Conservation (phyloP, 2,329 filamentous ascomycete genomes). For the Epichloe sylvatica region DNA sequence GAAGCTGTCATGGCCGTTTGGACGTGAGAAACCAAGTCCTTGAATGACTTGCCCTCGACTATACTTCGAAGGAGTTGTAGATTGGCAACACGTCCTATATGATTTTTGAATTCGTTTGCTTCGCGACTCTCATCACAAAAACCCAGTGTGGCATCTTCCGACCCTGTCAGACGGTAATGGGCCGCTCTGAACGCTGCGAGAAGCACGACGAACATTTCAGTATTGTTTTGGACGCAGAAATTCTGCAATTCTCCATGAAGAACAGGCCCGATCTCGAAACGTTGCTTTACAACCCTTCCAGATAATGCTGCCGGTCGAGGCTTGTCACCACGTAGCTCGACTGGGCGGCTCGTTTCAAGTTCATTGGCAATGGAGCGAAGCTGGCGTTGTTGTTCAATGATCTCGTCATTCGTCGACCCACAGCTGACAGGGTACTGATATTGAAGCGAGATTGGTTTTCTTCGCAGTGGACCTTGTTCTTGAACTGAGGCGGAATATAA, state of each 20-base stretch:
- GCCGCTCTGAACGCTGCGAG: conserved; percentile 13
- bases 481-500: neutral
- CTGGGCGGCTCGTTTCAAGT: neutral
- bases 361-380: neutral
- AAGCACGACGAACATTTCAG: conserved; percentile 8
- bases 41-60: neutral
- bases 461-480: neutral
- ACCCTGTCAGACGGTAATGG: conserved; percentile 14
- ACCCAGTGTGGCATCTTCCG: conserved; percentile 12
- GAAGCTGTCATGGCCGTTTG: neutral
- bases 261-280: neutral
- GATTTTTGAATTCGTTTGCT: conserved; percentile 5
- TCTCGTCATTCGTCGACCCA: neutral
- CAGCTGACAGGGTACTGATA: neutral
- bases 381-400: neutral
- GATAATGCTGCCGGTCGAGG: neutral
- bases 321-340: neutral
- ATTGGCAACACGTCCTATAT: neutral
- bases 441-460: neutral
- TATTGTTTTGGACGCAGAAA: neutral
- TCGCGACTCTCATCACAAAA: conserved; percentile 10
- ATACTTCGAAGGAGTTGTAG: conserved; percentile 10
- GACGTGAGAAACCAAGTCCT: neutral
- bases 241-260: neutral
- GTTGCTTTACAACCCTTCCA: neutral